Conservation (phyloP, 495 filamentous ascomycete species). For the Xylaria grammica region DNA sequence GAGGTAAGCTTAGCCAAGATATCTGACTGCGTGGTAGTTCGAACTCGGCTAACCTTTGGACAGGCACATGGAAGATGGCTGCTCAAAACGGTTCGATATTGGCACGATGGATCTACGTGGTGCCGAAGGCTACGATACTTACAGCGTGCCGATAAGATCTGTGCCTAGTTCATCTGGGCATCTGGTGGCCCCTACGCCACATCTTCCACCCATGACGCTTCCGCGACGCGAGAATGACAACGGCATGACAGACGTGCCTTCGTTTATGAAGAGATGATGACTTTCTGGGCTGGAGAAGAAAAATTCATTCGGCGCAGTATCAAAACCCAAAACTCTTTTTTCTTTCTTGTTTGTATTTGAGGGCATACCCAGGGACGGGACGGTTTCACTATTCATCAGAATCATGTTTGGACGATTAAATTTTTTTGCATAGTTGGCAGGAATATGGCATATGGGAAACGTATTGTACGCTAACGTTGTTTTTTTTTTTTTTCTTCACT, state of each 20-base stretch:
- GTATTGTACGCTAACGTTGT: constrained; percentile 12
- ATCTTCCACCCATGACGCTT: constrained; percentile 51
- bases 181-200: constrained; percentile 31
- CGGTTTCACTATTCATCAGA: not conserved
- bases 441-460: constrained; percentile 14
- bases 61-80: constrained; percentile 82
- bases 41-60: constrained; percentile 27
- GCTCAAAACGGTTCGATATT: constrained; percentile 72
- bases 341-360: not conserved
- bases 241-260: constrained; percentile 43
- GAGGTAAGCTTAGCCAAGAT: constrained; percentile 57
- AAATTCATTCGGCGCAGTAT: constrained; percentile 3
- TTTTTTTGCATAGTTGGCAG: constrained; percentile 13
- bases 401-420: constrained; percentile 9
- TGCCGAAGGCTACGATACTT: constrained; percentile 45
- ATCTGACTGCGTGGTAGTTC: not conserved
- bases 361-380: constrained; percentile 7
- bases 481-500: not conserved
- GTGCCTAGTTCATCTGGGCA: constrained; percentile 36
- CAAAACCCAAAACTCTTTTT: not conserved
- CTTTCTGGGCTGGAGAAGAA: not conserved
- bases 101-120: constrained; percentile 49
- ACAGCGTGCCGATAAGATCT: constrained; percentile 30
- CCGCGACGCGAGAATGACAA: constrained; percentile 42
- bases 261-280: constrained; percentile 42